Conservation (phyloP, 2,329 filamentous ascomycete species). For the Ophiostoma quercus region DNA sequence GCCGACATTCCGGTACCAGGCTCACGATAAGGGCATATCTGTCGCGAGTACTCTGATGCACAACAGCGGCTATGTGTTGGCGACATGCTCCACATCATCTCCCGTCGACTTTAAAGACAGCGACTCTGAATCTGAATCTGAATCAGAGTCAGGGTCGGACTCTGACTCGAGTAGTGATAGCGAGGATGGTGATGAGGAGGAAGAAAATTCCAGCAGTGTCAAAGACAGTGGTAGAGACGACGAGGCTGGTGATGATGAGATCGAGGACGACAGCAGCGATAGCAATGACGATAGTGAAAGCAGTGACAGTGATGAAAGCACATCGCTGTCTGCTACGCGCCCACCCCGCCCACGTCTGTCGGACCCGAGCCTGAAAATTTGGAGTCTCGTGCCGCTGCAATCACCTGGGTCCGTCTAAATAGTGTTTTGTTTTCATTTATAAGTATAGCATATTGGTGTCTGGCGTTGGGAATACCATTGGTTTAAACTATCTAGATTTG, state of each 20-base stretch:
- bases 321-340: too few species aligned
- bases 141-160: too few species aligned
- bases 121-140: not conserved
- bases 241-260: not conserved
- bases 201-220: not conserved
- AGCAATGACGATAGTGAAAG: conserved; percentile 28
- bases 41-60: conserved; percentile 50
- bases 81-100: conserved; percentile 53
- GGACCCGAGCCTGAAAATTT: conserved; percentile 25
- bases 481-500: too few species aligned
- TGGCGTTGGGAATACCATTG: conserved; percentile 7
- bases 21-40: conserved; percentile 39
- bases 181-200: not conserved
- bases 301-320: not conserved
- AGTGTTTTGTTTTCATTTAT: not conserved
- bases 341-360: not conserved
- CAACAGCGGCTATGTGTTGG: conserved; percentile 50
- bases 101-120: conserved; percentile 13
- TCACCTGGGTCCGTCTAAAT: not conserved
- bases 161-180: conserved; percentile 12
- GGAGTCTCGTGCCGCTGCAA: conserved; percentile 19
- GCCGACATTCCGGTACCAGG: conserved; percentile 48
- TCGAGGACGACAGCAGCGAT: conserved; percentile 6
- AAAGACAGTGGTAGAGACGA: conserved; percentile 4
- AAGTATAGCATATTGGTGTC: not conserved